Evolutionary conservation across 2,329 filamentous ascomycete species (phyloP).

Genomic region (Cadophora sp.): DNA sequence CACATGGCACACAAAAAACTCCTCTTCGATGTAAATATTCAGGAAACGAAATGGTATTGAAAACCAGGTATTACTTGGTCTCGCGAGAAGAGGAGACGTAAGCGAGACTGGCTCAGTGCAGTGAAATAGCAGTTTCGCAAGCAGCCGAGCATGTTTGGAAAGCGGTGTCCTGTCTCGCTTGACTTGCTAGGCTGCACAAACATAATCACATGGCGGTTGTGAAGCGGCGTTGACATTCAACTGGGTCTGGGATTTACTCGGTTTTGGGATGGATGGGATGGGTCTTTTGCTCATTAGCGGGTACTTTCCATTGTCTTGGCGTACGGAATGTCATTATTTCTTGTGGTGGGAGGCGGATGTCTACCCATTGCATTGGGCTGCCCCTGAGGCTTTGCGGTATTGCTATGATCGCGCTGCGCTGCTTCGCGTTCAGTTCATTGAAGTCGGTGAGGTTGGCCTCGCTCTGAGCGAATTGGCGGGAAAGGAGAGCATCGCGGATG

Average conservation of each 20-base stretch:
- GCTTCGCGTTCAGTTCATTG: no score
- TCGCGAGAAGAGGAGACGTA: neutral
- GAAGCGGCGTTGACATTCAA: neutral
- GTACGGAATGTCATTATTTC: neutral
- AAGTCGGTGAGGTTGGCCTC: neutral
- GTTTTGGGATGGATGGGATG: neutral
- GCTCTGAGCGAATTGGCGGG: neutral
- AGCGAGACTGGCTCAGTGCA: neutral
- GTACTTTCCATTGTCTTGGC: neutral
- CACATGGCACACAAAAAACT: neutral
- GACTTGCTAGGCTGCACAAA: neutral
- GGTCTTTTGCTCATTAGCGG: constrained; percentile 1
- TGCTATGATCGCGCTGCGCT: neutral
- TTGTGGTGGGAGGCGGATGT: neutral
- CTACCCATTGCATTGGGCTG: neutral
- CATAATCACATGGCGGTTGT: neutral
- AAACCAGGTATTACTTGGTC: neutral
- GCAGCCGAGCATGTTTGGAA: neutral
- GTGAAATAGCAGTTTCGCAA: neutral
- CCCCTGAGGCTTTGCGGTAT: neutral
- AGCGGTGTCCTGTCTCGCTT: neutral
- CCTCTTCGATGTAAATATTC: constrained; percentile 1
- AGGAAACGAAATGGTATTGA: neutral
- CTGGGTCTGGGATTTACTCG: neutral
- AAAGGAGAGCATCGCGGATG: neutral